These are phyloP conservation scores for Eucalyptus regnans DNA, from an alignment of 345 rosid genomes.

Conservation along the genomic window DNA sequence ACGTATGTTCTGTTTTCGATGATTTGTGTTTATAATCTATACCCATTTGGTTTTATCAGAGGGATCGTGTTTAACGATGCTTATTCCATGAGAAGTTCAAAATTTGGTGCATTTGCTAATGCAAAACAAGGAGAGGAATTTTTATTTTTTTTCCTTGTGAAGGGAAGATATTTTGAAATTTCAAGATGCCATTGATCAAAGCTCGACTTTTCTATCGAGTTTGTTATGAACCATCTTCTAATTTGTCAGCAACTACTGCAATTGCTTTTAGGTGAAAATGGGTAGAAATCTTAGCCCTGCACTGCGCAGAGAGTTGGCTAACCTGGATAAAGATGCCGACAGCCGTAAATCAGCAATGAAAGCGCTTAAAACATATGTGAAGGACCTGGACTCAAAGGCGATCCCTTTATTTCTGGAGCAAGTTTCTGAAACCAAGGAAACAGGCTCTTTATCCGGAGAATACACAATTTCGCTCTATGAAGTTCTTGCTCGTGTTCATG, in stretches of 20 bases:
- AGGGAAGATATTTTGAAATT: not conserved
- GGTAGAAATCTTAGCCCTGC: slow-evolving; percentile 44
- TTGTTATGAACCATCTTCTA: not conserved
- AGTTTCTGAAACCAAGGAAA: slow-evolving; percentile 85
- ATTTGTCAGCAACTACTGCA: not conserved
- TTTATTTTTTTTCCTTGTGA: not conserved
- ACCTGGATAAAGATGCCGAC: slow-evolving; percentile 80
- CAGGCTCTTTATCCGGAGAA: slow-evolving; percentile 70
- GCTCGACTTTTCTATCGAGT: not conserved
- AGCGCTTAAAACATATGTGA: slow-evolving; percentile 74
- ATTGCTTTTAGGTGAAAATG: not conserved
- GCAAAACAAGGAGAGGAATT: not conserved
- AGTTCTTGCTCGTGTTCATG: slow-evolving; percentile 93
- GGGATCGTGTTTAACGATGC: not conserved
- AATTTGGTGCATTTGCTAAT: not conserved
- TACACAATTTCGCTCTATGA: slow-evolving; percentile 89
- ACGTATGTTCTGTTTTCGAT: not conserved
- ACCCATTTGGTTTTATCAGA: not conserved
- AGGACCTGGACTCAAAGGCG: slow-evolving; percentile 69
- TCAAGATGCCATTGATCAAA: not conserved
- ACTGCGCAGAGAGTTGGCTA: slow-evolving; percentile 57
- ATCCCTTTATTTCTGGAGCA: slow-evolving; percentile 80
- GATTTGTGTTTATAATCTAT: not conserved
- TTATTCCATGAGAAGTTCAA: not conserved
- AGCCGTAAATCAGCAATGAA: slow-evolving; percentile 73